phyloP scores from a whole-genome alignment of 1,139 yeast species.

The Arxiozyma bovina region DNA sequence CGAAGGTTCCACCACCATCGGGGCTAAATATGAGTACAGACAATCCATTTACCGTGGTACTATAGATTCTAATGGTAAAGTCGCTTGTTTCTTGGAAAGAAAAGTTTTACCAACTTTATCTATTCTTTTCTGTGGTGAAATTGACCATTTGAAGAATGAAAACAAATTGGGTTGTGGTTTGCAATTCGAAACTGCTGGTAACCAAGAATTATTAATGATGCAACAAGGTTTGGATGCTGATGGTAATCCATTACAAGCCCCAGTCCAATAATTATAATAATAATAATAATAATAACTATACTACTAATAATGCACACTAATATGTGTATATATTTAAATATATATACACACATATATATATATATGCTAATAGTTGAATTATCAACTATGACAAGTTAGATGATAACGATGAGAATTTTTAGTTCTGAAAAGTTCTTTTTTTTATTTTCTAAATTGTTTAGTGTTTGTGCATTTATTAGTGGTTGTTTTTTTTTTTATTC shows the following conservation, averaged over 20 bases:
- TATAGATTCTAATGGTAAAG: slow-evolving; percentile 84
- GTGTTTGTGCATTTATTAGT: not conserved
- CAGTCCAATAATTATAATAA: slow-evolving; percentile 3
- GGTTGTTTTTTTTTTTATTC: too few species aligned
- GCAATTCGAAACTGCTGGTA: slow-evolving; percentile 91
- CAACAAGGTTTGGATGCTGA: slow-evolving; percentile 81
- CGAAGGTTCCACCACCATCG: slow-evolving; percentile 88
- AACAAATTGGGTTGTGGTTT: slow-evolving; percentile 88
- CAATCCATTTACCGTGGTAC: slow-evolving; percentile 95
- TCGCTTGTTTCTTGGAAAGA: slow-evolving; percentile 84
- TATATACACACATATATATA: too few species aligned
- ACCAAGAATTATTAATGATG: slow-evolving; percentile 67
- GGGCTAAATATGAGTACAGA: slow-evolving; percentile 97
- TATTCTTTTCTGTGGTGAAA: slow-evolving; percentile 83
- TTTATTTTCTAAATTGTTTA: not conserved
- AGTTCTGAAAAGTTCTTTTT: too few species aligned
- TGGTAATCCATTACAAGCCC: slow-evolving; percentile 70
- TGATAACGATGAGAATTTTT: too few species aligned
- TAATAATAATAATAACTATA: too few species aligned
- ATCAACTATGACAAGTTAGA: too few species aligned
- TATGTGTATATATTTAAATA: too few species aligned
- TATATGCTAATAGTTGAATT: too few species aligned
- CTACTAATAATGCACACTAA: too few species aligned
- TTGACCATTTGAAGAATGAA: slow-evolving; percentile 80
- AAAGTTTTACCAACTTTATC: slow-evolving; percentile 88